Evolutionary conservation across 306 rosid species (phyloP).

Genomic region (Medicago truncatula): MtrunA17r5.0-ANR NC_053045.1:10772501-10773000

Average conservation of each 20-base stretch:
- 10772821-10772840: conserved; percentile 88
- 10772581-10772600: conserved; percentile 12
- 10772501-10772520: conserved; percentile 87
- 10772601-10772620: conserved; percentile 21
- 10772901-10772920: conserved; percentile 92
- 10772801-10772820: conserved; percentile 79
- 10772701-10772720: conserved; percentile 81
- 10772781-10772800: conserved; percentile 64
- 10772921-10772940: conserved; percentile 87
- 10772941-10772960: conserved; percentile 80
- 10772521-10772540: conserved; percentile 85
- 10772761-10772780: conserved; percentile 67
- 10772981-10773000: conserved; percentile 54
- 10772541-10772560: conserved; percentile 55
- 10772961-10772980: conserved; percentile 82
- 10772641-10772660: conserved; percentile 70
- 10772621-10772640: conserved; percentile 31
- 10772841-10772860: conserved; percentile 74
- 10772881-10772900: conserved; percentile 99
- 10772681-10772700: conserved; percentile 63
- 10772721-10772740: conserved; percentile 75
- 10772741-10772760: conserved; percentile 83
- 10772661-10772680: conserved; percentile 57
- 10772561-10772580: conserved; percentile 75
- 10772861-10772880: conserved; percentile 87